Evolutionary conservation across 148 eudicot genomes (phyloP).

Genomic region (Polygonum aviculare): DNA sequence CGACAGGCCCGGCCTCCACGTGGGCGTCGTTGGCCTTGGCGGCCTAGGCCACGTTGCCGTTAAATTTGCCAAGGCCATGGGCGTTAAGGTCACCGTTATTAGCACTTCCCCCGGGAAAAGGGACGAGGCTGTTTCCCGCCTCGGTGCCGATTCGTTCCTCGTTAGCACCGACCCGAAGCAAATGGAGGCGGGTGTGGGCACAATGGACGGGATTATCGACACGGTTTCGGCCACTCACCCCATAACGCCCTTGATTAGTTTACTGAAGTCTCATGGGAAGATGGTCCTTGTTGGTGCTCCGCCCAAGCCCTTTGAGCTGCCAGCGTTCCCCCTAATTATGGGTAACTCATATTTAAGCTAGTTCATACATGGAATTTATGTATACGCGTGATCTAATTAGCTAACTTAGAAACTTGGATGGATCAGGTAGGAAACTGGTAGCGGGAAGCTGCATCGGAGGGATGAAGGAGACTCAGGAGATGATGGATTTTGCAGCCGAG

Average conservation of each 20-base stretch:
- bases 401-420: no score
- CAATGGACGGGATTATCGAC: constrained; percentile 63
- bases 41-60: constrained; percentile 86
- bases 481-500: constrained; percentile 33
- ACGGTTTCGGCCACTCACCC: constrained; percentile 84
- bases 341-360: not conserved
- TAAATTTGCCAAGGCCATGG: constrained; percentile 77
- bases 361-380: no score
- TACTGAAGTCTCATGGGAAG: constrained; percentile 69
- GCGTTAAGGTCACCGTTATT: constrained; percentile 71
- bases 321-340: not conserved
- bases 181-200: constrained; percentile 60
- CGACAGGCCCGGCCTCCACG: constrained; percentile 37
- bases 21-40: constrained; percentile 78
- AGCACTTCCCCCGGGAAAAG: constrained; percentile 84
- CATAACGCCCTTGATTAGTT: constrained; percentile 55
- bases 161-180: constrained; percentile 47
- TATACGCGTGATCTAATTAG: no score
- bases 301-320: constrained; percentile 64
- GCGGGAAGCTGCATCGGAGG: constrained; percentile 37
- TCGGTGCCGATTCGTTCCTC: constrained; percentile 71
- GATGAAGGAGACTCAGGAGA: constrained; percentile 38
- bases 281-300: constrained; percentile 79
- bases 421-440: constrained; percentile 24
- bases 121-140: constrained; percentile 42